These are phyloP conservation scores for Sisymbrium altissimum DNA, from an alignment of 345 rosid species.

Conservation along the genomic window DNA sequence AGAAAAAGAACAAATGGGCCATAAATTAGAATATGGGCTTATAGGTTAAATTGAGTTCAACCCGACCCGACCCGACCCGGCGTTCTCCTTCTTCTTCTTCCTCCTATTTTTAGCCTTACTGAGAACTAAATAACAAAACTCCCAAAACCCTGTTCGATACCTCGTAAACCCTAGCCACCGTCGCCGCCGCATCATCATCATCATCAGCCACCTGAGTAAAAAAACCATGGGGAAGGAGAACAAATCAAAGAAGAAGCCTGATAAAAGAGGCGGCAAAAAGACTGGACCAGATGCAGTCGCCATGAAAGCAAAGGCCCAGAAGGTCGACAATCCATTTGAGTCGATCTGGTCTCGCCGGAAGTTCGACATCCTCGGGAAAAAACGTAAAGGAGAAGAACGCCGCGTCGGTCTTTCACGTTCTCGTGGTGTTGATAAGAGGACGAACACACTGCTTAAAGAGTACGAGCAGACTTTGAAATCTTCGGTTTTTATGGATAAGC, in stretches of 20 bases:
- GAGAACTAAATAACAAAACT: neutral
- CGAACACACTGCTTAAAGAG: conserved; percentile 76
- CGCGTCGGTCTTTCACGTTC: conserved; percentile 69
- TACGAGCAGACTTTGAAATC: conserved; percentile 73
- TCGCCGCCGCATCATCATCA: neutral
- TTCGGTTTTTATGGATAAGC: conserved; percentile 68
- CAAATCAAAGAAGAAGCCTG: conserved; percentile 36
- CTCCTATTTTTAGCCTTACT: neutral
- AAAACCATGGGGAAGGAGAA: conserved; percentile 29
- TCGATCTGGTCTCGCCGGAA: conserved; percentile 82
- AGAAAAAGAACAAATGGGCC: neutral
- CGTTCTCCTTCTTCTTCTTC: neutral
- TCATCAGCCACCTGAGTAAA: neutral
- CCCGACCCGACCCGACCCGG: neutral
- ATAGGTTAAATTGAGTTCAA: neutral
- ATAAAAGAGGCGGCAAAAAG: conserved; percentile 39
- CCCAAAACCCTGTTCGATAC: conserved; percentile 16
- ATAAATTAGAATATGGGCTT: neutral
- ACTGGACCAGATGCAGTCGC: conserved; percentile 53
- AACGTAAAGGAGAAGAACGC: conserved; percentile 83
- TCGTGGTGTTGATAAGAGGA: conserved; percentile 73
- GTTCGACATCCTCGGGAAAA: conserved; percentile 84
- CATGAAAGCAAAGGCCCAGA: conserved; percentile 54
- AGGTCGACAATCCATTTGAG: conserved; percentile 65
- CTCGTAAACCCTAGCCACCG: conserved; percentile 30